These are phyloP conservation scores for Pythium brassicae DNA, from an alignment of 352 stramenopile species.

Conservation along the genomic window DNA sequence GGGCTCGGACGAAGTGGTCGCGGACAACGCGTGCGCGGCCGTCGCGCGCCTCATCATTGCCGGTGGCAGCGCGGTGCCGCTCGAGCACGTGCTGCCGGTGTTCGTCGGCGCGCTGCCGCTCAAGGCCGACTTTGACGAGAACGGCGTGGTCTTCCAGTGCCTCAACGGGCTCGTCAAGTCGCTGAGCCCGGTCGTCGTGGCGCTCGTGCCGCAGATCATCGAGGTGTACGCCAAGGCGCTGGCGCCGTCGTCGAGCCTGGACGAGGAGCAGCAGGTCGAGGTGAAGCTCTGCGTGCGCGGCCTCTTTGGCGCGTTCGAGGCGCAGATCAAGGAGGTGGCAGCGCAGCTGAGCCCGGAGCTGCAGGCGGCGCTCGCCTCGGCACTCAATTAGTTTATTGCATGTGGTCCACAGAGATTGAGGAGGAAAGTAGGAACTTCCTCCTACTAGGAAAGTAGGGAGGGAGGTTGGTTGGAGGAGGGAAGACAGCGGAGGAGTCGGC, in stretches of 20 bases:
- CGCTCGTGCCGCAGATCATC: constrained; percentile 67
- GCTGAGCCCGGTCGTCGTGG: constrained; percentile 80
- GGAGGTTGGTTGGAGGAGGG: no score
- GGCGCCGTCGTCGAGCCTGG: constrained; percentile 48
- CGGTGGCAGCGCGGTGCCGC: constrained; percentile 67
- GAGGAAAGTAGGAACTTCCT: not conserved
- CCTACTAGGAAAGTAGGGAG: not conserved
- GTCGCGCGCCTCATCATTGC: constrained; percentile 93
- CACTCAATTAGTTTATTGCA: constrained; percentile 39
- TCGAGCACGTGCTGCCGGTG: constrained; percentile 92
- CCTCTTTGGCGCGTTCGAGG: constrained; percentile 60
- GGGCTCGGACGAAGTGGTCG: constrained; percentile 82
- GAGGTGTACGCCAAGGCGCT: constrained; percentile 82
- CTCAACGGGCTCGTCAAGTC: constrained; percentile 91
- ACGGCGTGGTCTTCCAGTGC: constrained; percentile 93
- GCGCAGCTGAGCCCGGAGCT: constrained; percentile 67
- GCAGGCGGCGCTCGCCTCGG: constrained; percentile 59
- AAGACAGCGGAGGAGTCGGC: no score
- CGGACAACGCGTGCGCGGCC: constrained; percentile 92
- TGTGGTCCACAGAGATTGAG: not conserved
- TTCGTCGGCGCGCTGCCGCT: constrained; percentile 92
- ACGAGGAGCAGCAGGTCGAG: constrained; percentile 70
- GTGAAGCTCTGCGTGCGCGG: constrained; percentile 66
- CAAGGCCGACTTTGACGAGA: constrained; percentile 97
- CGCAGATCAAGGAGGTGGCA: constrained; percentile 79